Percentiles rank a stretch among this genome's conserved stretches.
Conservation (phyloP, 768 basidiomycete species). For the Amanita exitialis region DNA sequence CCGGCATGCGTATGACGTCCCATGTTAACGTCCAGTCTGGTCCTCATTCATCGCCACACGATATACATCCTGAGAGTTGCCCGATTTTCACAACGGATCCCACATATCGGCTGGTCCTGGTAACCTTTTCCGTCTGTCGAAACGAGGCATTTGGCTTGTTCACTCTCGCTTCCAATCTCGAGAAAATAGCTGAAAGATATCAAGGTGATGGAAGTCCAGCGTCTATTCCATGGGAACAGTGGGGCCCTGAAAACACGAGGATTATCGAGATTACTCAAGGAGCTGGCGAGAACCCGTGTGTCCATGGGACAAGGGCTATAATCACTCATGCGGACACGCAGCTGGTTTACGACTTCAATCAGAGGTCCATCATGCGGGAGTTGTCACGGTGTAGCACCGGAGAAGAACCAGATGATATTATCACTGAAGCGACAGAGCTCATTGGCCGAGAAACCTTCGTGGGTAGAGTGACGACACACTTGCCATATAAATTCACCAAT, state of each 20-base stretch:
- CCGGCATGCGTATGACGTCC: background rate
- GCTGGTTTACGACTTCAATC: constrained; percentile 7
- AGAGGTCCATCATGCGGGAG: constrained; percentile 1
- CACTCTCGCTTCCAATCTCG: constrained; percentile 28
- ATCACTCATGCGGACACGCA: constrained; percentile 3
- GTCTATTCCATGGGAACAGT: constrained; percentile 31
- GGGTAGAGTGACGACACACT: background rate
- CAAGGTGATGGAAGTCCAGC: constrained; percentile 5
- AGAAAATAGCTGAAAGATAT: constrained; percentile 20
- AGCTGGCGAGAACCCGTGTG: constrained; percentile 48
- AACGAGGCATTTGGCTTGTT: constrained; percentile 26
- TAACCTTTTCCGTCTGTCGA: constrained; percentile 22
- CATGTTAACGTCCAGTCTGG: background rate
- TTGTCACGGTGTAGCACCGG: background rate
- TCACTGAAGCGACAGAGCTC: background rate
- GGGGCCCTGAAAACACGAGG: constrained; percentile 41
- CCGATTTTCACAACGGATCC: constrained; percentile 37
- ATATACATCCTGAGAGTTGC: constrained; percentile 21
- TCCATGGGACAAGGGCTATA: constrained; percentile 37
- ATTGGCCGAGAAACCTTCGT: background rate
- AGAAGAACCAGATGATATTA: background rate
- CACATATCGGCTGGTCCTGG: constrained; percentile 33
- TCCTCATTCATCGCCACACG: constrained; percentile 25
- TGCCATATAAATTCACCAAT: background rate
- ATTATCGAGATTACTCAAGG: constrained; percentile 22